phyloP scores from a whole-genome alignment of 108 stramenopile genomes.

The Nannochloropsis granulata region DNA sequence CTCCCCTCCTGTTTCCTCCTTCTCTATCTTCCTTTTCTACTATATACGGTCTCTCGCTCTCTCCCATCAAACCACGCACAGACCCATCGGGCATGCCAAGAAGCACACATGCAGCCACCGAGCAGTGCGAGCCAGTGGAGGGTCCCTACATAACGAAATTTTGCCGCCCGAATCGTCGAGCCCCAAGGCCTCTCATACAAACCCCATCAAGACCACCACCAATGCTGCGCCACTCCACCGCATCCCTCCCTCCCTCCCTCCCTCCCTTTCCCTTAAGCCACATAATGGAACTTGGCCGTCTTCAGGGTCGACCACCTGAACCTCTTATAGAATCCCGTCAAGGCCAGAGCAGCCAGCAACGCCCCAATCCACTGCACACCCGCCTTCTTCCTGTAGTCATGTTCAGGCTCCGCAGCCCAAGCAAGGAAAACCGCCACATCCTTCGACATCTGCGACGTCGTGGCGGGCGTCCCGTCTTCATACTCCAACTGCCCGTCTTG shows the following conservation, averaged over 20 bases:
- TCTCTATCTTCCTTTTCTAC: no score
- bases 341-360: slow-evolving; percentile 55
- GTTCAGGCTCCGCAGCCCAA: slow-evolving; percentile 85
- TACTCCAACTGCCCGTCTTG: slow-evolving; percentile 91
- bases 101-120: no score
- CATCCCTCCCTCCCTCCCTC: background rate
- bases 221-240: background rate
- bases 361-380: slow-evolving; percentile 72
- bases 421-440: slow-evolving; percentile 42
- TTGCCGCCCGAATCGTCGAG: no score
- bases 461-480: slow-evolving; percentile 91
- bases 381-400: slow-evolving; percentile 85
- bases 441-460: slow-evolving; percentile 68
- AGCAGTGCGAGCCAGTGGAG: no score
- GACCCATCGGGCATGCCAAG: no score
- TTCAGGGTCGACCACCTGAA: slow-evolving; percentile 91
- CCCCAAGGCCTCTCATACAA: no score
- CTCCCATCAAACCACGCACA: no score
- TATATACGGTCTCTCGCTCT: no score
- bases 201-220: no score
- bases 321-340: slow-evolving; percentile 92
- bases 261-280: slow-evolving; percentile 44
- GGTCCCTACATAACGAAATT: no score
- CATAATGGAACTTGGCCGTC: slow-evolving; percentile 87
- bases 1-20: no score